phyloP scores from a whole-genome alignment of 2,329 filamentous ascomycete species.

The Ceratocystiopsis brevicomis region DNA sequence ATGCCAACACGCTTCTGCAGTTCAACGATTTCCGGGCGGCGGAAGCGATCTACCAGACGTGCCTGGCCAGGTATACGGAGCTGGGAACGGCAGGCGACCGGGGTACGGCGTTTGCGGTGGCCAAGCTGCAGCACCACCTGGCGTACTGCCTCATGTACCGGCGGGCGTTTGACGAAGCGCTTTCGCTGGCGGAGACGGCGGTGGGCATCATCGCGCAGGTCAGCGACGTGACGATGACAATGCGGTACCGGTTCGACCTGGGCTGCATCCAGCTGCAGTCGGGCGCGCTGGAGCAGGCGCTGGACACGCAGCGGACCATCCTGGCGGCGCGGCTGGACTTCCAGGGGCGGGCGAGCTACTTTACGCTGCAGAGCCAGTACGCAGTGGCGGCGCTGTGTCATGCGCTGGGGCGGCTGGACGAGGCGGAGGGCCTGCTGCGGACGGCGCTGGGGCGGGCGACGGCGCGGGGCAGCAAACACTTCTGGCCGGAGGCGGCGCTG shows the following conservation, averaged over 20 bases:
- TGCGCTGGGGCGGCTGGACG: constrained; percentile 5
- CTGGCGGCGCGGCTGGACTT: constrained; percentile 8
- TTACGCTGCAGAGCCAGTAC: constrained; percentile 9
- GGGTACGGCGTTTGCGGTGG: constrained; percentile 5
- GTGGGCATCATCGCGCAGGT: constrained; percentile 4
- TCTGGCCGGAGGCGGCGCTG: constrained; percentile 7
- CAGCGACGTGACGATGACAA: constrained; percentile 5
- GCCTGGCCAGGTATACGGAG: constrained; percentile 4
- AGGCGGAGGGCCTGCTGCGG: constrained; percentile 7
- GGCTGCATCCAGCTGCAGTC: constrained; percentile 9
- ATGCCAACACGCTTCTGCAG: constrained; percentile 9
- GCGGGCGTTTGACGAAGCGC: constrained; percentile 3
- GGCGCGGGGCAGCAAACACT: constrained; percentile 4
- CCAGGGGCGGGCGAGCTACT: constrained; percentile 8
- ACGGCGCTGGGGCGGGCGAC: constrained; percentile 3
- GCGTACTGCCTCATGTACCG: constrained; percentile 9
- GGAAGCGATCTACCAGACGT: constrained; percentile 6
- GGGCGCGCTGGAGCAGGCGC: constrained; percentile 1
- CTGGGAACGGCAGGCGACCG: not conserved
- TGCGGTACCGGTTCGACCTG: constrained; percentile 8
- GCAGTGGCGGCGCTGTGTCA: constrained; percentile 7
- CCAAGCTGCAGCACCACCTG: constrained; percentile 8
- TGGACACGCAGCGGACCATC: constrained; percentile 6
- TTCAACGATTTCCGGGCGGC: constrained; percentile 7
- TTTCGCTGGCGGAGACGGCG: constrained; percentile 1